Base-by-base conservation (phyloP, 345 rosid genomes). In the Hirschfeldia incana region DNA sequence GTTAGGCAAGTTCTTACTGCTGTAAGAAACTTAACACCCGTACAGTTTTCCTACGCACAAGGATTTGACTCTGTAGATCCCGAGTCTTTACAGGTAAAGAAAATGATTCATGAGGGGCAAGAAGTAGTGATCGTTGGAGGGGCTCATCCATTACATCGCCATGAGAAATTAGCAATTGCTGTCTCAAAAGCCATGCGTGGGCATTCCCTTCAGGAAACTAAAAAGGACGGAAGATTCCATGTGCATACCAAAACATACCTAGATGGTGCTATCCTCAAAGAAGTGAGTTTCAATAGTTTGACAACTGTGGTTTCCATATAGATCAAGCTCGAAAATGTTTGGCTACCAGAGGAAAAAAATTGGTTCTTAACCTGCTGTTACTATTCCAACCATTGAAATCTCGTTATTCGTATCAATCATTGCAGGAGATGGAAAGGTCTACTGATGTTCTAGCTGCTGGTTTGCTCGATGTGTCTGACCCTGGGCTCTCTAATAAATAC, bases 401-500 rank as follows among this genome's bases (percentile, higher is more conserved):
- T 62, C 16, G 10, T 74, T 33, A 29, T 46, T 64, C 39, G 51
- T 33, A 53, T 78, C 80, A 55, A 65, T 60, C 58, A 53, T 80
- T 83, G 78, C 87, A 93, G 98, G 99, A 95, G 80, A 95, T 95
- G 99, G 99, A 93, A 75, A 88, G 92, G 67, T 93, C 99, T 70
- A 88, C 96, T 34, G 99, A 95, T 87, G 92, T 95, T 76, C 93
- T 95, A 80, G 99, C 99, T 83, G 97, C 98, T 67, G 99, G 97
- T 83, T 84, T 95, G 72, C 92, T 95, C 46, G 99, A 95, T 83
- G 87, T 95, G 81, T 92, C 98, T 55, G 96, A 95, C 76, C 99
- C 99, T 60, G 86, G 92, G 73, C 96, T 95, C 78, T 95, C 99
- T 55, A 90, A 85, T 83, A 93, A 91, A 84, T 95, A 84, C 84